phyloP scores from a whole-genome alignment of 2,329 filamentous ascomycete species.

The Aaosphaeria pasadenensis region DNA sequence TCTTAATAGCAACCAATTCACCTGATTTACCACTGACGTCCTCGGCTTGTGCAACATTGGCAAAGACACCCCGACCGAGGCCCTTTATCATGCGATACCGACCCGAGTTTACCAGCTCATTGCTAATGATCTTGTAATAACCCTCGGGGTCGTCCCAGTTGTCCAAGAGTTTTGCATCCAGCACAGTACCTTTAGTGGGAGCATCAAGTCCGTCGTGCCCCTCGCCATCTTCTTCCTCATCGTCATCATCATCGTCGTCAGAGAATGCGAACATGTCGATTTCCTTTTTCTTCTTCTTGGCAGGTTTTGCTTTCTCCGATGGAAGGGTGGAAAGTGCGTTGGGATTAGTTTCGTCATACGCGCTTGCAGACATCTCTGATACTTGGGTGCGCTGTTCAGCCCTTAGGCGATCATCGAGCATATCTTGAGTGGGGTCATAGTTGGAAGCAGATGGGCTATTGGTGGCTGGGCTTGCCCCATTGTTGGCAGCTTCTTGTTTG shows the following conservation, averaged over 20 bases:
- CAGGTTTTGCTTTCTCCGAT: slow-evolving; percentile 30
- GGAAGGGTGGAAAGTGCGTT: slow-evolving; percentile 52
- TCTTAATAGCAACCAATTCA: slow-evolving; percentile 89
- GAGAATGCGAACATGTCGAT: slow-evolving; percentile 64
- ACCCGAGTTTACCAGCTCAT: slow-evolving; percentile 80
- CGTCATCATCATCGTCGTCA: slow-evolving; percentile 84
- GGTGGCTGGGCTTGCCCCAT: slow-evolving; percentile 19
- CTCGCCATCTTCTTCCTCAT: slow-evolving; percentile 59
- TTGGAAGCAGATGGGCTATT: slow-evolving; percentile 89
- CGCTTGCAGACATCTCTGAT: slow-evolving; percentile 42
- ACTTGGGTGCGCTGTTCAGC: slow-evolving; percentile 57
- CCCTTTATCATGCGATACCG: slow-evolving; percentile 87
- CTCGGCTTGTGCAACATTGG: slow-evolving; percentile 84
- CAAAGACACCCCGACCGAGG: slow-evolving; percentile 93
- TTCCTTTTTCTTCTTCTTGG: slow-evolving; percentile 49
- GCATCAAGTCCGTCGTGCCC: slow-evolving; percentile 1
- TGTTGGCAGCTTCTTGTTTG: slow-evolving; percentile 39
- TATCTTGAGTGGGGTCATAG: slow-evolving; percentile 85
- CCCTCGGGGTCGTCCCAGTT: slow-evolving; percentile 93
- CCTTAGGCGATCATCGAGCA: slow-evolving; percentile 76
- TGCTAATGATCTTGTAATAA: slow-evolving; percentile 92
- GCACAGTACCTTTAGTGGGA: slow-evolving; percentile 25
- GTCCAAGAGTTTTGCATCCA: slow-evolving; percentile 77
- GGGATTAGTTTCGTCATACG: slow-evolving; percentile 58
- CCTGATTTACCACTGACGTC: slow-evolving; percentile 51